Evolutionary conservation across 2,329 filamentous ascomycete species (phyloP), one percentile per base, ranked within the genome.

Genomic region (Ophioceras dolichostomum): DNA sequence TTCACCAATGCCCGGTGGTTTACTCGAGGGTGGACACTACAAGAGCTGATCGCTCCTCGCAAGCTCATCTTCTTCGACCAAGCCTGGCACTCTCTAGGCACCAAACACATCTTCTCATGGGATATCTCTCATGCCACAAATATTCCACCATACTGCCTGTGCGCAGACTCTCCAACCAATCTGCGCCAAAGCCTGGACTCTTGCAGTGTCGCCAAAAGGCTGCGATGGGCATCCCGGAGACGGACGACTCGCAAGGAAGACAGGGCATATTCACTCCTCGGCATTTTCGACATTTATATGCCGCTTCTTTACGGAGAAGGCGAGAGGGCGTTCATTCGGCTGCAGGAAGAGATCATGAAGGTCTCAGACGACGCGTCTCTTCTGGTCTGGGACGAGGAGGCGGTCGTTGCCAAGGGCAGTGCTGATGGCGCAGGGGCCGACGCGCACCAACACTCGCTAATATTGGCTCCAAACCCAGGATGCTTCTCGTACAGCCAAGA

Each of bases 201-300:
- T 22, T 34, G 24, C 14, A 22, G 20, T n/a, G 18, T 34, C 33
- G n/a, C 20, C 20, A 22, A 35, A 5, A 8, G 21, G 19, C 42
- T 42, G 36, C 34, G 31, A 12, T 46, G 40, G 42, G 39, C 39
- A 4, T 10, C 32, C 10, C 4, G 13, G 17, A 34, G 39, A 2
- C 21, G 35, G 21, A 44, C 40, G 8, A 41, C 33, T 5, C 37
- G 35, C 4, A 10, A 26, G 16, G 44, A 43, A 34, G 41, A 43
- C 14, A 38, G 2, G 13, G 37, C 27, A 4, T 41, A 39, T 24
- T 37, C 19, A 10, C 37, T 43, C 2, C 10, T 36, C 4, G 39
- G 39, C 9, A 37, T 43, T 18, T 41, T 43, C 31, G 32, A 35
- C 28, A 31, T 44, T n/a, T 31, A 33, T 13, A 41, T 45, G 36